Evolutionary conservation across 108 stramenopile genomes (phyloP).

Genomic region (Cyclotella baltica): DNA sequence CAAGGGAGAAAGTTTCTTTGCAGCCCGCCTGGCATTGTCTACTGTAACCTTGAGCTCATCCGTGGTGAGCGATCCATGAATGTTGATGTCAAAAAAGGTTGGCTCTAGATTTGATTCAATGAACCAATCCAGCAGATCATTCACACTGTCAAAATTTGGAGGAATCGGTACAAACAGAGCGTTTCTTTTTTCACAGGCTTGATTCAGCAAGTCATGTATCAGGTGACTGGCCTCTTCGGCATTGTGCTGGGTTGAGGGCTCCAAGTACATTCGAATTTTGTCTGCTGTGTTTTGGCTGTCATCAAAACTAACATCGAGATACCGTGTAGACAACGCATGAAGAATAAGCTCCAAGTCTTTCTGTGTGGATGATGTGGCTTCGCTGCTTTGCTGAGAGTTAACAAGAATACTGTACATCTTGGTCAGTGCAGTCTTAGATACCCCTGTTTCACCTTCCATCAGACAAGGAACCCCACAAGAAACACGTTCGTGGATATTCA

Average conservation of each 20-base stretch:
- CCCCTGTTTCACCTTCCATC: constrained; percentile 47
- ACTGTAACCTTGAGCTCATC: constrained; percentile 21
- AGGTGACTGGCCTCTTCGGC: neutral
- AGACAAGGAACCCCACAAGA: constrained; percentile 38
- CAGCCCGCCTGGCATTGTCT: constrained; percentile 24
- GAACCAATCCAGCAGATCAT: constrained; percentile 29
- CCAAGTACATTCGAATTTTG: constrained; percentile 15
- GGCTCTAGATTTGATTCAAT: constrained; percentile 27
- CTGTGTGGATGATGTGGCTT: constrained; percentile 20
- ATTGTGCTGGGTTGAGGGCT: constrained; percentile 27
- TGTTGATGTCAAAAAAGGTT: constrained; percentile 44
- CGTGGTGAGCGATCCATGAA: constrained; percentile 30
- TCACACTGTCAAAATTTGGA: neutral
- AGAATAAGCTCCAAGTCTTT: constrained; percentile 3
- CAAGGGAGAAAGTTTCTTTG: constrained; percentile 13
- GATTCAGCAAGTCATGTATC: neutral
- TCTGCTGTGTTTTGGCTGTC: neutral
- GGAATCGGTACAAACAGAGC: constrained; percentile 11
- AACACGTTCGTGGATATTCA: constrained; percentile 40
- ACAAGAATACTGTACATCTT: constrained; percentile 50
- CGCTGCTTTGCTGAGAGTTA: constrained; percentile 19
- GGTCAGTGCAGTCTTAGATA: constrained; percentile 45
- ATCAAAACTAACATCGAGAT: neutral
- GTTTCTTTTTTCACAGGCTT: constrained; percentile 20
- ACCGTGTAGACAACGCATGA: neutral